A percentile compares a stretch with the other conserved stretches of the same genome.
phyloP scores from a whole-genome alignment of 2,329 filamentous ascomycete species.

The Emergomyces orientalis region DNA sequence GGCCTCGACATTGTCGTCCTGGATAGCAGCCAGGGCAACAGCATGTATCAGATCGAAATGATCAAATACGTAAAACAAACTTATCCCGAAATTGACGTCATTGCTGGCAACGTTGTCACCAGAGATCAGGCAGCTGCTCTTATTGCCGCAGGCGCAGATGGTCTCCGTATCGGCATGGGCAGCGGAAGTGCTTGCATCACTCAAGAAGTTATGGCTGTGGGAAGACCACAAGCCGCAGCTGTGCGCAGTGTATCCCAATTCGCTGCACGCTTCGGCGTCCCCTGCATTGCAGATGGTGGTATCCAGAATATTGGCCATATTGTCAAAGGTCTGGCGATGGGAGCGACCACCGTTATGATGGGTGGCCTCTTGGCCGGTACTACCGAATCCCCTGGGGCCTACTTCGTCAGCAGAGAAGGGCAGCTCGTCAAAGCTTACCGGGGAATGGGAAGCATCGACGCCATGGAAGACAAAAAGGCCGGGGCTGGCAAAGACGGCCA shows the following conservation, averaged over 20 bases:
- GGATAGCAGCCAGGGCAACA: conserved; percentile 96
- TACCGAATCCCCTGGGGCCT: conserved; percentile 92
- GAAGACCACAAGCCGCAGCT: conserved; percentile 86
- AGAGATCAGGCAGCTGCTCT: conserved; percentile 87
- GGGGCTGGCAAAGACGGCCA: conserved; percentile 60
- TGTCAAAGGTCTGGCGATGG: conserved; percentile 92
- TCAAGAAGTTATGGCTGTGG: conserved; percentile 98
- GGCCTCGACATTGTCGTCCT: conserved; percentile 92
- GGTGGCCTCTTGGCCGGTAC: conserved; percentile 94
- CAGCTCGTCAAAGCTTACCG: conserved; percentile 99
- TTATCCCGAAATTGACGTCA: conserved; percentile 81
- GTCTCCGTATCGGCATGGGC: conserved; percentile 97
- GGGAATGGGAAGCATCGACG: conserved; percentile 97
- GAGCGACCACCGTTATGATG: conserved; percentile 98
- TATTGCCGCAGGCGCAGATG: conserved; percentile 90
- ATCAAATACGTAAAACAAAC: conserved; percentile 88
- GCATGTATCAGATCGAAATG: conserved; percentile 98
- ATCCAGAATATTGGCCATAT: conserved; percentile 99
- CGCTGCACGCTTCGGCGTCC: conserved; percentile 85
- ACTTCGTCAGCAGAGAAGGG: conserved; percentile 90
- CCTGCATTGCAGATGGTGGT: conserved; percentile 95
- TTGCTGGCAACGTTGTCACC: conserved; percentile 97
- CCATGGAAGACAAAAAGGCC: conserved; percentile 99
- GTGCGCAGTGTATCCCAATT: conserved; percentile 86
- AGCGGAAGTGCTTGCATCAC: conserved; percentile 97